Conservation (phyloP, 352 stramenopile genomes). For the Globisporangium barbulae region DNA sequence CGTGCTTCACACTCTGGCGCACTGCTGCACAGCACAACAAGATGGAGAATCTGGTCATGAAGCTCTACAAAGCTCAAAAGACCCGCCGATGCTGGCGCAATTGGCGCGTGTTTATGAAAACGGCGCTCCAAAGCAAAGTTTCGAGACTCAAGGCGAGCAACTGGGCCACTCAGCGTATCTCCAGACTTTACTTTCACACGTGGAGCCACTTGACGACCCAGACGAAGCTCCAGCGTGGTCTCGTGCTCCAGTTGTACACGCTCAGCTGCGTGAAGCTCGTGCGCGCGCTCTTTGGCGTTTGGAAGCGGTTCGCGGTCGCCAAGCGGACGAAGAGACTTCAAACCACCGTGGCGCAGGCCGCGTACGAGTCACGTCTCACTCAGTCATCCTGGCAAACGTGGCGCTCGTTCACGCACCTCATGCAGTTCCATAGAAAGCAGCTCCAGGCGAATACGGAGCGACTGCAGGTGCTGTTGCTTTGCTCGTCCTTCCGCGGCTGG, state of each 20-base stretch:
- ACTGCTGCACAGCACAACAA: not conserved
- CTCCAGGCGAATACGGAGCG: constrained; percentile 55
- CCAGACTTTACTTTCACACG: constrained; percentile 10
- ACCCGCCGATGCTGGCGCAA: constrained; percentile 3
- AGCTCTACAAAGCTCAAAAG: not conserved
- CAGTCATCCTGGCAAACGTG: constrained; percentile 22
- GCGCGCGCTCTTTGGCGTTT: constrained; percentile 24
- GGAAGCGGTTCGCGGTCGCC: constrained; percentile 22
- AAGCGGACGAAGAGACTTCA: constrained; percentile 25
- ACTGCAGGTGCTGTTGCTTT: constrained; percentile 56
- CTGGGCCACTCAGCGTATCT: not conserved
- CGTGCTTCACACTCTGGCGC: constrained; percentile 6
- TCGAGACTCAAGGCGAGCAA: not conserved
- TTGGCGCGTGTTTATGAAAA: constrained; percentile 3
- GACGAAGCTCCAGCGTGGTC: constrained; percentile 10
- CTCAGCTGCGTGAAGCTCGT: constrained; percentile 28
- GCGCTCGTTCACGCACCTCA: constrained; percentile 19
- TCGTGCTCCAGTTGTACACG: constrained; percentile 29
- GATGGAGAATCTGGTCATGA: not conserved
- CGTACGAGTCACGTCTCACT: constrained; percentile 16
- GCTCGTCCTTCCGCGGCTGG: constrained; percentile 58
- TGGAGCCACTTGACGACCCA: constrained; percentile 21
- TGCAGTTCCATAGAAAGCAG: constrained; percentile 28
- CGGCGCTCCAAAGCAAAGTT: not conserved
- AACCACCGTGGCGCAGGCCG: constrained; percentile 22